phyloP scores from a whole-genome alignment of 208 protist genomes.

The Leishmania turanica region DNA sequence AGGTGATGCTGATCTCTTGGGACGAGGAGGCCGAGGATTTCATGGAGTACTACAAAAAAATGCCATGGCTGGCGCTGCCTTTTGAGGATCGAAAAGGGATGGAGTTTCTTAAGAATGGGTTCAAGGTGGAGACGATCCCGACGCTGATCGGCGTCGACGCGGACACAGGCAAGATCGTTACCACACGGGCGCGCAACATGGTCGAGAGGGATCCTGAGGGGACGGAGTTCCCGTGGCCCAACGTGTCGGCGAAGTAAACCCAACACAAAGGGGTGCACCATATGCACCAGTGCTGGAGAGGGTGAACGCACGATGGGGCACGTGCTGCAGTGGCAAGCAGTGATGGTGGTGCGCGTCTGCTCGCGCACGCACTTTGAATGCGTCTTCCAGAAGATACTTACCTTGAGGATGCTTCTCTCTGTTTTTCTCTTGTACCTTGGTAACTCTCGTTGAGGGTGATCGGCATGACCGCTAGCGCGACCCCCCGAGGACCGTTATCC shows the following conservation, averaged over 20 bases:
- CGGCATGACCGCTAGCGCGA: neutral
- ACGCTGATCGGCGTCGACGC: conserved; percentile 78
- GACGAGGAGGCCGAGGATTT: conserved; percentile 83
- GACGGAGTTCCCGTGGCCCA: conserved; percentile 67
- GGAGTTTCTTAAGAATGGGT: conserved; percentile 55
- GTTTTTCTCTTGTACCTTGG: neutral
- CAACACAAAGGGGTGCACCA: neutral
- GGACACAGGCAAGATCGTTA: conserved; percentile 73
- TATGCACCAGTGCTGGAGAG: neutral
- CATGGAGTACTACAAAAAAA: conserved; percentile 75
- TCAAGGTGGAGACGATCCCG: conserved; percentile 79
- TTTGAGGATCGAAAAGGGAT: conserved; percentile 50
- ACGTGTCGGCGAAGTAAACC: conserved; percentile 19
- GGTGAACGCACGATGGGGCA: neutral
- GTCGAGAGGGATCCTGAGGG: conserved; percentile 74
- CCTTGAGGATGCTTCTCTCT: neutral
- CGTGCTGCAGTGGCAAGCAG: neutral
- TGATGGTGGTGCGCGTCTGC: neutral
- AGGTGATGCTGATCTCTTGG: conserved; percentile 83
- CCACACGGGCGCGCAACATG: conserved; percentile 53
- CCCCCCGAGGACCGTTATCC: neutral
- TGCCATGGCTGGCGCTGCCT: conserved; percentile 82
- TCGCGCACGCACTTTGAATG: neutral
- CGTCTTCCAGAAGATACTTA: neutral
- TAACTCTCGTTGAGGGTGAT: neutral